These are phyloP conservation scores for Niebla homalea DNA, from an alignment of 495 filamentous ascomycete species.

Conservation along the genomic window DNA sequence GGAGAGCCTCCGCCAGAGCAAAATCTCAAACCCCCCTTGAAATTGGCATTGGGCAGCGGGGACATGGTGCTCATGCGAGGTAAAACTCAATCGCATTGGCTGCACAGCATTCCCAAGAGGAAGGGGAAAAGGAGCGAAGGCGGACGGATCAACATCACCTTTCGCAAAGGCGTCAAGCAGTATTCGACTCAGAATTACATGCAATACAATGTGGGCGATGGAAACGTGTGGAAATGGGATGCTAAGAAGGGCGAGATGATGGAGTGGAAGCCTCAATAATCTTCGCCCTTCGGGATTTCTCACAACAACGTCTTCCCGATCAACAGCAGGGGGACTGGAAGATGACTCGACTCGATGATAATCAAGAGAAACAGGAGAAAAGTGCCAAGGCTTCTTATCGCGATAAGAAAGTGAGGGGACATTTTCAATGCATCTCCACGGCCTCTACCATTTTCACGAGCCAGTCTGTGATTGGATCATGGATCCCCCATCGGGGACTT, in stretches of 20 bases:
- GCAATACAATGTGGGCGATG: slow-evolving; percentile 59
- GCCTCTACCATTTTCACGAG: not conserved
- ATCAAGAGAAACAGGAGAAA: not conserved
- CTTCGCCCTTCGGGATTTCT: too few relatives aligned
- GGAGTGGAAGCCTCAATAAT: slow-evolving; percentile 19
- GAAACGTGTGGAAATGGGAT: slow-evolving; percentile 50
- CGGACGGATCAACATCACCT: slow-evolving; percentile 66
- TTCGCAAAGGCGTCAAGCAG: slow-evolving; percentile 47
- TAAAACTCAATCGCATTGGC: slow-evolving; percentile 53
- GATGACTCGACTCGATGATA: not conserved
- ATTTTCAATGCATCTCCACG: not conserved
- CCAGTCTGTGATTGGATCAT: not conserved
- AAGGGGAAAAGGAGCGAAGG: slow-evolving; percentile 39
- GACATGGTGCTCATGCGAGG: slow-evolving; percentile 66
- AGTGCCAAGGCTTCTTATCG: not conserved
- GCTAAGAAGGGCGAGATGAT: slow-evolving; percentile 40
- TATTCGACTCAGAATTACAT: slow-evolving; percentile 63
- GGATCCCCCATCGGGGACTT: not conserved
- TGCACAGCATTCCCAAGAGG: slow-evolving; percentile 64
- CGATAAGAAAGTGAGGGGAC: not conserved
- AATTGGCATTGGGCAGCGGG: slow-evolving; percentile 45
- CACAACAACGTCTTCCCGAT: too few relatives aligned
- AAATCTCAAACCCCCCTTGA: slow-evolving; percentile 30
- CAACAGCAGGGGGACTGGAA: too few relatives aligned
- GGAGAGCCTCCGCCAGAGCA: slow-evolving; percentile 5